Conservation (phyloP, 2,329 filamentous ascomycete genomes). For the Penicillium palitans region DNA sequence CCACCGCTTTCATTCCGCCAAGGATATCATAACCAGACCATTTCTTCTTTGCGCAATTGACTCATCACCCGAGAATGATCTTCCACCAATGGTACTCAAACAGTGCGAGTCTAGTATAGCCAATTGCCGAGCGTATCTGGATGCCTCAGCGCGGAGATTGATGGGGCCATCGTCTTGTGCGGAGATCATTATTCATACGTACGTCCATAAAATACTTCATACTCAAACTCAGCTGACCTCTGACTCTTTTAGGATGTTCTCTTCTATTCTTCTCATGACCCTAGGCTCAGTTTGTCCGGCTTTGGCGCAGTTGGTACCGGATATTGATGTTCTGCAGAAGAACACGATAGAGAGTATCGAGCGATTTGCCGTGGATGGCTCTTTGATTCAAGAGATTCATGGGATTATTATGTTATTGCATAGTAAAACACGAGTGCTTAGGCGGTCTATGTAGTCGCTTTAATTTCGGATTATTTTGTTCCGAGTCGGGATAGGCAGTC, state of each 20-base stretch:
- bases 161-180: constrained; percentile 1
- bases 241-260: constrained; percentile 3
- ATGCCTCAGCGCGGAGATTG: constrained; percentile 4
- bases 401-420: constrained; percentile 7
- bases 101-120: constrained; percentile 8
- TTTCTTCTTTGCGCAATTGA: constrained; percentile 10
- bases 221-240: not conserved
- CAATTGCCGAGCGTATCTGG: constrained; percentile 5
- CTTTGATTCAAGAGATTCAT: constrained; percentile 7
- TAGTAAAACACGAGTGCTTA: constrained; percentile 5
- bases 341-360: constrained; percentile 1
- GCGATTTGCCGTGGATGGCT: constrained; percentile 2
- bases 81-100: constrained; percentile 6
- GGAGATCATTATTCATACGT: constrained; percentile 11
- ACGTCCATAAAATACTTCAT: not conserved
- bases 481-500: not conserved
- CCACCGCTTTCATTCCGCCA: constrained; percentile 8
- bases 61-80: not conserved
- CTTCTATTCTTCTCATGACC: constrained; percentile 8
- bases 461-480: not conserved
- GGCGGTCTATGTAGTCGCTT: constrained; percentile 1
- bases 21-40: constrained; percentile 9
- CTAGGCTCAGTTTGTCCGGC: constrained; percentile 3
- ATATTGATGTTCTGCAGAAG: constrained; percentile 7
- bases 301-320: constrained; percentile 4